Base-by-base conservation (phyloP, 495 filamentous ascomycete genomes). In the Neurospora sp. region DNA sequence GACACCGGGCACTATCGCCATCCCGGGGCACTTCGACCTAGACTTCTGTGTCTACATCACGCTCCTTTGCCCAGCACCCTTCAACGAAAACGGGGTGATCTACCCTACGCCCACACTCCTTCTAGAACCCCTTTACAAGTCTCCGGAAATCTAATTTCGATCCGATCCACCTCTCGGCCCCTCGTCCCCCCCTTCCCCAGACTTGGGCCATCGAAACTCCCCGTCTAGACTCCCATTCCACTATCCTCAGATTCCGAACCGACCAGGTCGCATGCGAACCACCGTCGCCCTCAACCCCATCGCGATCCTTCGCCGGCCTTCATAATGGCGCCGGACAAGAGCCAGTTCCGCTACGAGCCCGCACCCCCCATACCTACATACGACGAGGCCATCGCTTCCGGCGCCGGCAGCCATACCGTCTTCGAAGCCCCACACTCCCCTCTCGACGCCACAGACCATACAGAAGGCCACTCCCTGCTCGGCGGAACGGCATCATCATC, bases 361-460 rank as follows among this genome's bases (percentile, higher is more conserved):
- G 87, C 93, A 72, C 95, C 85, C 38, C 85, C 96, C 23, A 97
- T 98, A 82, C 95, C 95, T 10, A 90, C 92, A 46, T 99, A 99
- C 86, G 95, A 98, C 81, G 96, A 99, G 85, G 94, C 96, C 72
- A 90, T 83, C 72, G 81, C 83, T 84, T 73, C 87, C 86, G 78
- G 79, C 75, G 78, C 83, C 78, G 77, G 81, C 78, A 72, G 76
- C 76, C 49, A 73, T 38, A 35, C 46, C 38, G 54, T 35, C n/a
- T 74, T 70, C 54, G 74, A 78, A 37, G 49, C 76, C 27, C 77
- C 79, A 5, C 73, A 77, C 73, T 84, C 83, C 71, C 82, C 81
- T 3, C 76, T 82, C 73, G 83, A 82, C 73, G 79, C 80, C 69
- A 44, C 69, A 20, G 75, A 71, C 73, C 81, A 83, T 18, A 80